phyloP scores from a whole-genome alignment of 768 basidiomycete species.

The Hericium coralloides region DNA sequence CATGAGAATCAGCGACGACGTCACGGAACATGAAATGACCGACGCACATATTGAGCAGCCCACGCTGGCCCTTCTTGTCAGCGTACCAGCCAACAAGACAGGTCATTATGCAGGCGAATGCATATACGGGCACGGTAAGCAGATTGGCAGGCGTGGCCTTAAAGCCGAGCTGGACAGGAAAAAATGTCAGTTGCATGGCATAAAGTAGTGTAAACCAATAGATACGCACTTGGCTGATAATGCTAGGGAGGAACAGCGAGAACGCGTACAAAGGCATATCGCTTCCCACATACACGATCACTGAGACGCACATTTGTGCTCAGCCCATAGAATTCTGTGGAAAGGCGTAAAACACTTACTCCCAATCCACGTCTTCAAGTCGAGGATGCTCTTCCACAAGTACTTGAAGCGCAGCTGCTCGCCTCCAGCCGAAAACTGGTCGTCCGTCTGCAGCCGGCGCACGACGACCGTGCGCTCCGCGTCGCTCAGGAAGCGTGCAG shows the following conservation, averaged over 20 bases:
- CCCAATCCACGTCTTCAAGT: constrained; percentile 66
- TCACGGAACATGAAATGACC: neutral
- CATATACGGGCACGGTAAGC: constrained; percentile 71
- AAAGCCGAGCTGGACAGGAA: constrained; percentile 34
- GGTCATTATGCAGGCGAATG: constrained; percentile 57
- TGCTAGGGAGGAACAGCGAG: constrained; percentile 69
- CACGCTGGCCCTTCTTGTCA: constrained; percentile 52
- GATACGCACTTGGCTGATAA: constrained; percentile 51
- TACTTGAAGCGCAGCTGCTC: constrained; percentile 51
- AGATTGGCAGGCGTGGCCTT: constrained; percentile 67
- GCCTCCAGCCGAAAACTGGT: constrained; percentile 67
- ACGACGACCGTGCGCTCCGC: constrained; percentile 59
- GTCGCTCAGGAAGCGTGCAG: constrained; percentile 68
- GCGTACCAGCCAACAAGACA: constrained; percentile 55
- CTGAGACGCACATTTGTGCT: constrained; percentile 22
- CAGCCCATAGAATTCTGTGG: neutral
- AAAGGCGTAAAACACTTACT: constrained; percentile 17
- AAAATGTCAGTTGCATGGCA: neutral
- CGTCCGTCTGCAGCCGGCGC: constrained; percentile 54
- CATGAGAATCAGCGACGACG: neutral
- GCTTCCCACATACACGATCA: constrained; percentile 44
- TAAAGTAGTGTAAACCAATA: neutral
- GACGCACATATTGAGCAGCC: constrained; percentile 54
- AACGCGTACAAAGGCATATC: constrained; percentile 73
- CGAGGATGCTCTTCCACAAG: constrained; percentile 47